phyloP scores from a whole-genome alignment of 2,329 filamentous ascomycete genomes.

The Coleophoma cylindrospora region DNA sequence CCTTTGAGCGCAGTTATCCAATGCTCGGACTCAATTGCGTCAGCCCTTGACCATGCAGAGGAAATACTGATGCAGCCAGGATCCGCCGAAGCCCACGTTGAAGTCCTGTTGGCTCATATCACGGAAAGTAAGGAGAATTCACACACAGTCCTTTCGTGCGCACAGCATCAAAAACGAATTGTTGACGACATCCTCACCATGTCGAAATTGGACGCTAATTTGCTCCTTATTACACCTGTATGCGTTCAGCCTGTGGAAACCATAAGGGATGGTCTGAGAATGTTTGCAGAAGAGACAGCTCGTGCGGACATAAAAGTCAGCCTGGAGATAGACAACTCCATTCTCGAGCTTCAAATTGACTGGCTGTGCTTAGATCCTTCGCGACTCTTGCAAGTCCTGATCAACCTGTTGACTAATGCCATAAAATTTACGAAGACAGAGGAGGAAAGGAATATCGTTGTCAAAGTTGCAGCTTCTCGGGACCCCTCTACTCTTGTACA shows the following conservation, averaged over 20 bases:
- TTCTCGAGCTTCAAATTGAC: conserved; percentile 55
- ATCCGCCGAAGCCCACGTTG: too few species aligned
- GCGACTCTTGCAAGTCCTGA: conserved; percentile 67
- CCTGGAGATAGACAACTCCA: conserved; percentile 62
- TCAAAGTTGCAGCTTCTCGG: conserved; percentile 37
- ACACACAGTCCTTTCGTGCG: conserved; percentile 47
- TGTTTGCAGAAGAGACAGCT: conserved; percentile 67
- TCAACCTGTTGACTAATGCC: conserved; percentile 67
- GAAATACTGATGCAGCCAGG: conserved; percentile 26
- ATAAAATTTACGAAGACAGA: conserved; percentile 62
- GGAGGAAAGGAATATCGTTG: conserved; percentile 47
- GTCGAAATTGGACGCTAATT: too few species aligned
- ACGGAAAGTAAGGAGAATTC: conserved; percentile 50
- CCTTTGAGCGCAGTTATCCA: conserved; percentile 70
- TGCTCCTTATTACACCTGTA: conserved; percentile 44
- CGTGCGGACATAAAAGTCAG: conserved; percentile 63
- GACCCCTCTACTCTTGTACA: neutral
- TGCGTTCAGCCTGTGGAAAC: conserved; percentile 62
- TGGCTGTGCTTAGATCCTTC: conserved; percentile 73
- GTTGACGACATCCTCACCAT: conserved; percentile 46
- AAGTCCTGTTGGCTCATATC: neutral
- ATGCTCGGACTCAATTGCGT: conserved; percentile 66
- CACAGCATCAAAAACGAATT: conserved; percentile 72
- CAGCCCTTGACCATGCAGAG: conserved; percentile 16
- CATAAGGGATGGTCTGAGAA: conserved; percentile 63